Evolutionary conservation across 208 protist genomes (phyloP), one percentile per base, ranked within the genome.

Genomic region (Leishmania martiniquensis): DNA sequence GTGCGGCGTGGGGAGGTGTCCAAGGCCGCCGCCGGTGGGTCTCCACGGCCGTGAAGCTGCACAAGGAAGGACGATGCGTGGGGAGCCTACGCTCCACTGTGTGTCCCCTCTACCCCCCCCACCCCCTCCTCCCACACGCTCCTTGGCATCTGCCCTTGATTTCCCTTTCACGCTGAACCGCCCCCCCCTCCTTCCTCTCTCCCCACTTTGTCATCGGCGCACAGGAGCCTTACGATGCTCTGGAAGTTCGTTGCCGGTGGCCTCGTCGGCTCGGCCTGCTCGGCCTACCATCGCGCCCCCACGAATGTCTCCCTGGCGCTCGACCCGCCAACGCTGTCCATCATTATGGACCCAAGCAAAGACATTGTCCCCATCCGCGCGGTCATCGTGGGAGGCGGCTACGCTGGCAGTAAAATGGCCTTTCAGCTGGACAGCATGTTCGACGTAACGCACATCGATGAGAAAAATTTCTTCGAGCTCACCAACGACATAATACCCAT

Each of bases 401-500:
- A 95, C 80, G 78, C 89, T 4, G 94, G 94, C n/a, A 81, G 84
- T 34, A 86, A 85, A 52, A 77, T 95, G 59, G 92, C 93, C 49
- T 95, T 91, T 74, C 85, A 92, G 78, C 82, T 98, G 42, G 94
- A 98, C 81, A 95, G 91, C 83, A 89, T 97, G 66, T 93, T 98
- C 74, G 85, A 94, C 76, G 85, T 96, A 54, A 96, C 91, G 17
- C 77, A 95, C 55, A 91, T 98, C 63, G 94, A 98, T 74, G 88
- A 92, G 69, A 98, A 98, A 80, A 96, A 96, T 77, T 98, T 90
- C 70, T 95, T 88, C 74, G 93, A 98, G 76, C 82, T 96, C 17
- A 95, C 92, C 32, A 93, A 94, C 72, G 92, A 95, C 62, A 85
- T 96, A 68, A 96, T 96, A 67, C 89, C 91, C 1, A 93, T 95